Conservation (phyloP, 2,329 filamentous ascomycete genomes). For the Monilinia fructigena region DNA sequence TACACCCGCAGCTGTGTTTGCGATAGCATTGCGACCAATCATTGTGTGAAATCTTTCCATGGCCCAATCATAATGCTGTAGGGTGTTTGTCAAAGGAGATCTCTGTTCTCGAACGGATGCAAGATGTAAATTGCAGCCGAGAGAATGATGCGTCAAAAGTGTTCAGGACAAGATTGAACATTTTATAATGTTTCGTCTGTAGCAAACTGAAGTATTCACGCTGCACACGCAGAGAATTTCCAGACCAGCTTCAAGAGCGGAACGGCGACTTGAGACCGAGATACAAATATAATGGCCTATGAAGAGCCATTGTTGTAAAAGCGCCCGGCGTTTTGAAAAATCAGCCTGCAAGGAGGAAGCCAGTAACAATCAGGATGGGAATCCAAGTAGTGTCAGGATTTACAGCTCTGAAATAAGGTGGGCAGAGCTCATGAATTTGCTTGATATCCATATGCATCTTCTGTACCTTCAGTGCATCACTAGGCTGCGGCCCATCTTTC, state of each 20-base stretch:
- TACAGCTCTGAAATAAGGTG: conserved; percentile 53
- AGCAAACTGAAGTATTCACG: conserved; percentile 50
- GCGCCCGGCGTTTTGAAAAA: conserved; percentile 48
- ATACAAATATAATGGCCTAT: conserved; percentile 64
- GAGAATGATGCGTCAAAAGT: conserved; percentile 64
- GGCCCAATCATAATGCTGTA: conserved; percentile 59
- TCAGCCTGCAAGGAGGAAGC: conserved; percentile 50
- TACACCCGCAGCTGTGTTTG: conserved; percentile 54
- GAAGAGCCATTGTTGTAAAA: conserved; percentile 59
- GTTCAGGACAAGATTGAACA: conserved; percentile 58
- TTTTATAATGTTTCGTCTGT: conserved; percentile 52
- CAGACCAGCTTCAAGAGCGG: conserved; percentile 56
- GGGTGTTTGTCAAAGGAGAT: conserved; percentile 47
- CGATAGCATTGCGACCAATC: conserved; percentile 53
- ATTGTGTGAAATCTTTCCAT: conserved; percentile 59
- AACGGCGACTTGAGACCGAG: conserved; percentile 51
- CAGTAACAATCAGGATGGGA: conserved; percentile 52
- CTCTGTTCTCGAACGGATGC: conserved; percentile 55
- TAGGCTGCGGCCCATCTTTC: conserved; percentile 54
- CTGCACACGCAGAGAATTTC: conserved; percentile 57
- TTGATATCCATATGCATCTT: conserved; percentile 52
- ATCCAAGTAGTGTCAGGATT: conserved; percentile 60
- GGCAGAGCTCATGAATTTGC: conserved; percentile 49
- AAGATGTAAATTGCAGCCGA: conserved; percentile 61
- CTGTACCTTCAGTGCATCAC: conserved; percentile 55